These are phyloP conservation scores for Colletotrichum euphorbiae DNA, from an alignment of 2,329 filamentous ascomycete species.

Conservation along the genomic window DNA sequence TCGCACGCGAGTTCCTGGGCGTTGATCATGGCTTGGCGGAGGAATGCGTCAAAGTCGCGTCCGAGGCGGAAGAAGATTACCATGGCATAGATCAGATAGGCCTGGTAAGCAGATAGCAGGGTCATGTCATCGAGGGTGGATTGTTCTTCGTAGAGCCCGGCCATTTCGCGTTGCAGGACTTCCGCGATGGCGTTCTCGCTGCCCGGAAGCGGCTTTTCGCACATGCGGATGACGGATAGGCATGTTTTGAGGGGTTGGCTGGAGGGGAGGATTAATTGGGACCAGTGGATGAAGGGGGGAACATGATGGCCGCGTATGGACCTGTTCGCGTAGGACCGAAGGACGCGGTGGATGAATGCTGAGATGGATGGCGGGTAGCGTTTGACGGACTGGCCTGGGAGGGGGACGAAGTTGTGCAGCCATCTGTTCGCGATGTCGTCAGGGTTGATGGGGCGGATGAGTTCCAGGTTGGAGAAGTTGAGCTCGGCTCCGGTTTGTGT, in stretches of 20 bases:
- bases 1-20: constrained; percentile 62
- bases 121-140: constrained; percentile 43
- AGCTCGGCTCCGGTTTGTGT: constrained; percentile 34
- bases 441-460: constrained; percentile 59
- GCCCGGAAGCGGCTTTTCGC: constrained; percentile 49
- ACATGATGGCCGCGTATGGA: constrained; percentile 50
- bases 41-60: constrained; percentile 44
- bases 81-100: constrained; percentile 65
- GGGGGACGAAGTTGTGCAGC: constrained; percentile 59
- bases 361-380: constrained; percentile 52
- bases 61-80: constrained; percentile 57
- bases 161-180: constrained; percentile 57
- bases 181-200: constrained; percentile 47
- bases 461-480: constrained; percentile 50
- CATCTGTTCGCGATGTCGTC: constrained; percentile 61
- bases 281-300: constrained; percentile 59
- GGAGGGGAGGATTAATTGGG: constrained; percentile 47
- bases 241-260: constrained; percentile 54
- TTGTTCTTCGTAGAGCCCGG: constrained; percentile 48
- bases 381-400: constrained; percentile 57
- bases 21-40: constrained; percentile 59
- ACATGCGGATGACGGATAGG: constrained; percentile 55
- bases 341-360: constrained; percentile 53
- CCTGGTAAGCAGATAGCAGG: constrained; percentile 61
- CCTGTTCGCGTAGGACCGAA: constrained; percentile 57